Evolutionary conservation across 2,329 filamentous ascomycete species (phyloP).

Genomic region (Mycosphaerella arachidis): DNA sequence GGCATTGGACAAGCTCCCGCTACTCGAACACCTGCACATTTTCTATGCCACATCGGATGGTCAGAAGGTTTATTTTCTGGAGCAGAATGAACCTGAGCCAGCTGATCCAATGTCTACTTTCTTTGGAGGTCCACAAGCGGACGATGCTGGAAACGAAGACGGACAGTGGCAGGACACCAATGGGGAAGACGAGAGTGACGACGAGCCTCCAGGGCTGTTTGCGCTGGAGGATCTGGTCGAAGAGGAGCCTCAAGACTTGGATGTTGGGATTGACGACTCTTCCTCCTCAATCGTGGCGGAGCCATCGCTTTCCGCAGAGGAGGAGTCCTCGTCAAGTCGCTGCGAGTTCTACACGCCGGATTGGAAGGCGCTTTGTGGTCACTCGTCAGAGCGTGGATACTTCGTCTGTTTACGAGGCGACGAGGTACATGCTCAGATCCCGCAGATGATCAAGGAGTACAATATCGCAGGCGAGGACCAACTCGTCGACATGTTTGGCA

Average conservation of each 20-base stretch:
- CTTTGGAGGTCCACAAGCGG: neutral
- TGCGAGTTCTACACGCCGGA: slow-evolving; percentile 2
- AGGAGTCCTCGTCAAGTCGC: neutral
- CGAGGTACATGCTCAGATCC: slow-evolving; percentile 17
- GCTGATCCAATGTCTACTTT: neutral
- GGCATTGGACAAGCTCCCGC: slow-evolving; percentile 18
- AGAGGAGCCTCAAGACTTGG: neutral
- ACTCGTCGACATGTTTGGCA: neutral
- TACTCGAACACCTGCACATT: slow-evolving; percentile 27
- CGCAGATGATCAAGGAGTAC: slow-evolving; percentile 24
- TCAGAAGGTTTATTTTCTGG: slow-evolving; percentile 26
- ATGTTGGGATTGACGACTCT: neutral
- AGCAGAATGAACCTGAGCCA: slow-evolving; percentile 13
- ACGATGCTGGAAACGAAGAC: neutral
- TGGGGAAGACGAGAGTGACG: neutral
- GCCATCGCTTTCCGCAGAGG: neutral
- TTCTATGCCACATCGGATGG: slow-evolving; percentile 19
- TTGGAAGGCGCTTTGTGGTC: slow-evolving; percentile 7
- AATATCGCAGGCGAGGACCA: slow-evolving; percentile 9
- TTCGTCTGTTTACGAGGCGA: slow-evolving; percentile 20
- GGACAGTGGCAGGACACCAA: neutral
- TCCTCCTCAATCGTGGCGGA: neutral
- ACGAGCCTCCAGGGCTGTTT: neutral
- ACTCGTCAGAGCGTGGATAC: slow-evolving; percentile 18
- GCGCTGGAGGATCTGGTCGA: neutral